Percentiles rank a stretch among this genome's conserved stretches.
Conservation (phyloP, 2,329 filamentous ascomycete genomes). For the Neopestalotiopsis sp. region DNA sequence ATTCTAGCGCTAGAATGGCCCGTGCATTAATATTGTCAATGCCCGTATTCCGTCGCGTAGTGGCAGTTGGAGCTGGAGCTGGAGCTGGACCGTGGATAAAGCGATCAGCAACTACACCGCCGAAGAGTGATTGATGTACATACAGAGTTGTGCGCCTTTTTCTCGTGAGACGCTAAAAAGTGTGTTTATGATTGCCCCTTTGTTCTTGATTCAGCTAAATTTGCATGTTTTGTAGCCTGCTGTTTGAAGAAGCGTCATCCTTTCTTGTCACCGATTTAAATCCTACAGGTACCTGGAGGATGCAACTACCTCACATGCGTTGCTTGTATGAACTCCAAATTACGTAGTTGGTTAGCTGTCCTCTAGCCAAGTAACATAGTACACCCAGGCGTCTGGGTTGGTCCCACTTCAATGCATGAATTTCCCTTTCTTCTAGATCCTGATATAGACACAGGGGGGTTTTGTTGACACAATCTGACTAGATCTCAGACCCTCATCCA, state of each 20-base stretch:
- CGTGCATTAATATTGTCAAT: background rate
- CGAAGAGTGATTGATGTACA: background rate
- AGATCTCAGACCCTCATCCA: background rate
- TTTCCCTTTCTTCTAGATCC: constrained; percentile 15
- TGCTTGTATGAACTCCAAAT: background rate
- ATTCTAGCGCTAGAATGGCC: background rate
- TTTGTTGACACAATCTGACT: background rate
- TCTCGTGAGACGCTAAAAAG: background rate
- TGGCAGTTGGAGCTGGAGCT: too few relatives aligned
- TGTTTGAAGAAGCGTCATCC: too few relatives aligned
- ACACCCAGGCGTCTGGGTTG: background rate
- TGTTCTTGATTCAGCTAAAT: background rate
- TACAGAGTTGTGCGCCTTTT: background rate
- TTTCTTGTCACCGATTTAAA: too few relatives aligned
- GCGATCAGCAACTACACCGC: background rate
- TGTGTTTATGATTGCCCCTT: background rate
- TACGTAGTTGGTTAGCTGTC: background rate
- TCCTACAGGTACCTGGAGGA: background rate
- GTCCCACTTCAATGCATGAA: constrained; percentile 23
- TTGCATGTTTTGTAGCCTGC: background rate
- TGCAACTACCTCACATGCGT: background rate
- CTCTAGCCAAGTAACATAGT: background rate
- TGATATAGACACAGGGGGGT: background rate
- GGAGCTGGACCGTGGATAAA: background rate
- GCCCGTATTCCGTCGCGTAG: background rate